These are phyloP conservation scores for Corylus americana DNA, from an alignment of 306 rosid species.

Conservation along the genomic window DNA sequence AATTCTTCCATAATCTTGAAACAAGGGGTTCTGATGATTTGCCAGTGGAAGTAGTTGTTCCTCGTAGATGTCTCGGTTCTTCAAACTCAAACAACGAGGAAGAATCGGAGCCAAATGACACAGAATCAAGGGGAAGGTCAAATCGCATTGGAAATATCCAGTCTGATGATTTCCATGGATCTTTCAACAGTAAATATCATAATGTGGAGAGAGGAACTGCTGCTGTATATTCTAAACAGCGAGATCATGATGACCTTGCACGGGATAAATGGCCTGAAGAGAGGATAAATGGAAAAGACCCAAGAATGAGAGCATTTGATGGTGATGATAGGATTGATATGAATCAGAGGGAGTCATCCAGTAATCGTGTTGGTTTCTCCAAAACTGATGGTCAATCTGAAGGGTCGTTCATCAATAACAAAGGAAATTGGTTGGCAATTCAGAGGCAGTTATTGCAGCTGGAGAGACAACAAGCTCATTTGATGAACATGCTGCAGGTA, in stretches of 20 bases:
- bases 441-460: conserved; percentile 90
- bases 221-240: conserved; percentile 47
- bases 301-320: conserved; percentile 54
- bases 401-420: conserved; percentile 69
- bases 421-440: conserved; percentile 93
- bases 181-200: conserved; percentile 58
- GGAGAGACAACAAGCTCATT: conserved; percentile 95
- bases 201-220: conserved; percentile 53
- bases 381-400: conserved; percentile 83
- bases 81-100: conserved; percentile 65
- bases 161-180: conserved; percentile 51
- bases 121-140: conserved; percentile 53
- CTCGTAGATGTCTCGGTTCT: conserved; percentile 68
- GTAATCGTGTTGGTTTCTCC: conserved; percentile 66
- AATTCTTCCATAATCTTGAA: conserved; percentile 93
- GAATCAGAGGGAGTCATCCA: conserved; percentile 71
- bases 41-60: conserved; percentile 91
- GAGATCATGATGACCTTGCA: conserved; percentile 48
- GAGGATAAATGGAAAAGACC: conserved; percentile 65
- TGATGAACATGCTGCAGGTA: conserved; percentile 99
- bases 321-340: conserved; percentile 57
- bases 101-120: conserved; percentile 48
- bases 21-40: conserved; percentile 81
- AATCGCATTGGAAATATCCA: conserved; percentile 46
- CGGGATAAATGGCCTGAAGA: conserved; percentile 65